Percentiles rank a stretch among this genome's conserved stretches.
Conservation (phyloP, 2,329 filamentous ascomycete species). For the Didymella segeticola region DNA sequence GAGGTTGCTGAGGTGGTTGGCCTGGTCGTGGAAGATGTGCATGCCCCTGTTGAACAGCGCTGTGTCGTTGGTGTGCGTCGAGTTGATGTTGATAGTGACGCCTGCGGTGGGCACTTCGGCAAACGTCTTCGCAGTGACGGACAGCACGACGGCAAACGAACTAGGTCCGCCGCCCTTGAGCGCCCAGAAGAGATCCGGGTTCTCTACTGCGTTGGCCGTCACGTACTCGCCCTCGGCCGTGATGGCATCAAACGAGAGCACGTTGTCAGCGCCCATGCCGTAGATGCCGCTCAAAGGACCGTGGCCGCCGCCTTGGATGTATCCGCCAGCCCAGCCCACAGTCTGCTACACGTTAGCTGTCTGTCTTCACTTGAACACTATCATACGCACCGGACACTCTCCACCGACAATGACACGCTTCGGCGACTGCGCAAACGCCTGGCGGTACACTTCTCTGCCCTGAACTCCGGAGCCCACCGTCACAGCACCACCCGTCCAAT, state of each 20-base stretch:
- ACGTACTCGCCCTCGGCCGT: conserved; percentile 45
- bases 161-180: conserved; percentile 44
- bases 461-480: conserved; percentile 46
- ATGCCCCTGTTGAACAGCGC: conserved; percentile 38
- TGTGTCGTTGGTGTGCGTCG: conserved; percentile 43
- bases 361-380: neutral
- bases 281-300: conserved; percentile 34
- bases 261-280: conserved; percentile 8
- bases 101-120: conserved; percentile 43
- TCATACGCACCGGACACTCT: conserved; percentile 41
- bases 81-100: conserved; percentile 46
- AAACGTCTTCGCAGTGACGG: conserved; percentile 43
- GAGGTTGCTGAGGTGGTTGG: conserved; percentile 42
- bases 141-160: conserved; percentile 40
- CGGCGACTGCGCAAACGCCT: conserved; percentile 39
- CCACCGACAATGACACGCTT: conserved; percentile 46
- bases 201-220: conserved; percentile 41
- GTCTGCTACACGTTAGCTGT: conserved; percentile 28
- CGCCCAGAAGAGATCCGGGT: conserved; percentile 49
- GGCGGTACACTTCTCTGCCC: conserved; percentile 40
- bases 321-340: conserved; percentile 52
- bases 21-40: conserved; percentile 43
- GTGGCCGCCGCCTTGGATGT: conserved; percentile 44
- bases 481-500: conserved; percentile 43
- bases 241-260: conserved; percentile 47